Evolutionary conservation across 805 yeast species (phyloP).

Genomic region (Starmerella scarabaei): DNA sequence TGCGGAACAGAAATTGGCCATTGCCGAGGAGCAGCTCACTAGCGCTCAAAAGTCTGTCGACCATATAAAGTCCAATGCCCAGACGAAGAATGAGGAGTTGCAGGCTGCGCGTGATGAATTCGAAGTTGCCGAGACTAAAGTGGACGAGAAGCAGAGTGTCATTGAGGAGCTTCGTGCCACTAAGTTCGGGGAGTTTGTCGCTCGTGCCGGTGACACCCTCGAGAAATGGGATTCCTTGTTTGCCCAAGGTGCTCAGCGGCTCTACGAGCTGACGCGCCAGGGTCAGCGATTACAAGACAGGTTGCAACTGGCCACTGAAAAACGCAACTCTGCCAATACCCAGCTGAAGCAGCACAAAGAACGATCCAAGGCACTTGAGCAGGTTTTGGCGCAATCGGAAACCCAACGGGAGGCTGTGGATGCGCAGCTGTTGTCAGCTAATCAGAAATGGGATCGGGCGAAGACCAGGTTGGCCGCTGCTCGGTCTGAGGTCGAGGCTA

Average conservation of each 20-base stretch:
- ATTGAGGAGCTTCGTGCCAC: background rate
- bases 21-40: slow-evolving; percentile 6
- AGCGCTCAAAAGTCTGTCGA: slow-evolving; percentile 8
- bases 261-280: slow-evolving; percentile 48
- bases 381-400: slow-evolving; percentile 9
- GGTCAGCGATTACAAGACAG: slow-evolving; percentile 48
- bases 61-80: slow-evolving; percentile 1
- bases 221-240: slow-evolving; percentile 14
- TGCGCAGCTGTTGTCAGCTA: slow-evolving; percentile 19
- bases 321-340: slow-evolving; percentile 38
- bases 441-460: slow-evolving; percentile 11
- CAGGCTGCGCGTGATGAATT: no score
- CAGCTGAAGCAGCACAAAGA: slow-evolving; percentile 31
- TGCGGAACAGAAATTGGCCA: slow-evolving; percentile 4
- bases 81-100: background rate
- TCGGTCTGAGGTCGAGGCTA: slow-evolving; percentile 49
- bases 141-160: background rate
- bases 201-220: slow-evolving; percentile 12
- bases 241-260: slow-evolving; percentile 32
- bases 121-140: background rate
- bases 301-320: slow-evolving; percentile 49
- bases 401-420: slow-evolving; percentile 15
- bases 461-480: slow-evolving; percentile 57
- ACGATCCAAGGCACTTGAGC: slow-evolving; percentile 13
- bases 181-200: slow-evolving; percentile 10